These are phyloP conservation scores for Martensiomyces pterosporus DNA, from an alignment of 192 early-diverging fungal species.

Conservation along the genomic window DNA sequence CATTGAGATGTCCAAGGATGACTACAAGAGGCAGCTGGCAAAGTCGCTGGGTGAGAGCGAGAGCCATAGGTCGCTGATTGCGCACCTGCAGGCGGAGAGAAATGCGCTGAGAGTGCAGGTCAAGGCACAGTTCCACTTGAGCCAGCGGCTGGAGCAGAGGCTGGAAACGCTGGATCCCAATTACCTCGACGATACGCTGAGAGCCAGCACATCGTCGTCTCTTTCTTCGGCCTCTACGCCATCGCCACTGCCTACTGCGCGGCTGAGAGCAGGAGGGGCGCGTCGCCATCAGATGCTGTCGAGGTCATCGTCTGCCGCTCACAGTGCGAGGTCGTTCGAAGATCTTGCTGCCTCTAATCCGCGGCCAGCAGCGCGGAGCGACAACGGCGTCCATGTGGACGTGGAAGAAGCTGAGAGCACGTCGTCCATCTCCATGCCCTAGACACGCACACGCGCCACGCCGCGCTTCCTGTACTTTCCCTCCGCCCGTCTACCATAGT, in stretches of 20 bases:
- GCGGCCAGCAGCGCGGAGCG: not conserved
- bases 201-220: too few species aligned
- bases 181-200: too few species aligned
- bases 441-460: not conserved
- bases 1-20: conserved; percentile 47
- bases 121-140: conserved; percentile 45
- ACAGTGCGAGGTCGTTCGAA: conserved; percentile 31
- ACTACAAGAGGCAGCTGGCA: conserved; percentile 42
- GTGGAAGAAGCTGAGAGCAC: conserved; percentile 5
- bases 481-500: too few species aligned
- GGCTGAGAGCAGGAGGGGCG: too few species aligned
- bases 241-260: too few species aligned
- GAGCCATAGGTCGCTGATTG: conserved; percentile 22
- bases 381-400: too few species aligned
- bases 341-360: not conserved
- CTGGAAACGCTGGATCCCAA: conserved; percentile 33
- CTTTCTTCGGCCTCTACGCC: too few species aligned
- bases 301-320: conserved; percentile 32
- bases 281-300: too few species aligned
- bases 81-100: conserved; percentile 43
- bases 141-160: conserved; percentile 46
- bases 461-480: too few species aligned
- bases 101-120: conserved; percentile 34
- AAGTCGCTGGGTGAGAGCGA: conserved; percentile 35
- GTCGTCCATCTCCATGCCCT: conserved; percentile 6